These are phyloP conservation scores for Lophium mytilinum DNA, from an alignment of 495 filamentous ascomycete species.

Conservation along the genomic window DNA sequence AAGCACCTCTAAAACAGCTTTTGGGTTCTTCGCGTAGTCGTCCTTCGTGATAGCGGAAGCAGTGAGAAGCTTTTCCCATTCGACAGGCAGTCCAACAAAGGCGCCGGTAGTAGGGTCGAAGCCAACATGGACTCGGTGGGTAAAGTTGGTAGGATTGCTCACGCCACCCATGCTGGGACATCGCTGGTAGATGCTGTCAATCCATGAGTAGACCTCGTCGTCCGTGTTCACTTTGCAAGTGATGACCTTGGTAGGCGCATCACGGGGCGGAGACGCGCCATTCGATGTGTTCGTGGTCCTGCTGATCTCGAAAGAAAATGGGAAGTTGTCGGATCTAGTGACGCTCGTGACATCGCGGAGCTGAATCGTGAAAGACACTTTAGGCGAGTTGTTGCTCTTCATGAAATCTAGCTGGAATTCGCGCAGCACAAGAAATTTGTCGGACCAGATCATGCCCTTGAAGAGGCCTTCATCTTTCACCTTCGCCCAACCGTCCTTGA, in stretches of 20 bases:
- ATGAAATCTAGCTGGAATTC: slow-evolving; percentile 85
- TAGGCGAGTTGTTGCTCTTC: slow-evolving; percentile 72
- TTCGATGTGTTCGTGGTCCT: slow-evolving; percentile 53
- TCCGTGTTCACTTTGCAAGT: slow-evolving; percentile 88
- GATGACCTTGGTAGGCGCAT: slow-evolving; percentile 69
- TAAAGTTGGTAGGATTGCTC: slow-evolving; percentile 96
- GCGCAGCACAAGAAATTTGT: slow-evolving; percentile 78
- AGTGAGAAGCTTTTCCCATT: slow-evolving; percentile 94
- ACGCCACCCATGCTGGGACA: slow-evolving; percentile 97
- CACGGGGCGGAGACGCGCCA: slow-evolving; percentile 51
- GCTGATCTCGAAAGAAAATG: slow-evolving; percentile 86
- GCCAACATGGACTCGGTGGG: slow-evolving; percentile 91
- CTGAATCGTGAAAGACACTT: slow-evolving; percentile 68
- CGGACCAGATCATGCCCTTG: slow-evolving; percentile 84
- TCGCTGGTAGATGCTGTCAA: slow-evolving; percentile 90
- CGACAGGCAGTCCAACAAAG: slow-evolving; percentile 84
- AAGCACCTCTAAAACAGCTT: slow-evolving; percentile 93
- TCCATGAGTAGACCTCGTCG: slow-evolving; percentile 96
- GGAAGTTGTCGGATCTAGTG: slow-evolving; percentile 74
- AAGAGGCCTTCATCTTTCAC: slow-evolving; percentile 74
- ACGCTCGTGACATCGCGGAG: slow-evolving; percentile 81
- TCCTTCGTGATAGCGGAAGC: slow-evolving; percentile 95
- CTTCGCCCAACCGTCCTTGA: slow-evolving; percentile 83
- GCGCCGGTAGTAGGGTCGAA: slow-evolving; percentile 91
- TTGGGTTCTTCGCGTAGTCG: slow-evolving; percentile 95